Percentiles rank a stretch among this genome's conserved stretches.
phyloP scores from a whole-genome alignment of 371 early-diverging fungal species.

The Circinella minor region DNA sequence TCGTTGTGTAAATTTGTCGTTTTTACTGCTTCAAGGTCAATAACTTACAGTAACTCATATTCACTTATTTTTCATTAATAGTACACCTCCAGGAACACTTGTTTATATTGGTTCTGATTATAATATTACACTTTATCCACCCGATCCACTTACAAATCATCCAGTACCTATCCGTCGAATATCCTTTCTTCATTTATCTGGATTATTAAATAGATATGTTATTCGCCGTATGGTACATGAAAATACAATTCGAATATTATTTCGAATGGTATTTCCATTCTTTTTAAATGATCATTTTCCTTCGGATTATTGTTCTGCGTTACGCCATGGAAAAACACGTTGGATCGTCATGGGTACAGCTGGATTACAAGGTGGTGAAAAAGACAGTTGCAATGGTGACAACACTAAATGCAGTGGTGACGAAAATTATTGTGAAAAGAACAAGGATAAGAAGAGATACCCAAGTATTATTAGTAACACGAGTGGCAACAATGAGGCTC shows the following conservation, averaged over 20 bases:
- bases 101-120: slow-evolving; percentile 58
- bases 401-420: neutral
- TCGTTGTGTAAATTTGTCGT: neutral
- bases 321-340: slow-evolving; percentile 44
- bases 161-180: slow-evolving; percentile 53
- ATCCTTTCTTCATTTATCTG: slow-evolving; percentile 60
- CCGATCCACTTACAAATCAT: slow-evolving; percentile 36
- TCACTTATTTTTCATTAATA: slow-evolving; percentile 14
- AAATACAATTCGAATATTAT: slow-evolving; percentile 48
- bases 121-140: slow-evolving; percentile 51
- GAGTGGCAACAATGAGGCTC: neutral
- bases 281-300: slow-evolving; percentile 66
- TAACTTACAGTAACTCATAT: too few species aligned
- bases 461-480: neutral
- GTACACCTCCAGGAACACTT: slow-evolving; percentile 59
- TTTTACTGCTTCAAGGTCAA: neutral
- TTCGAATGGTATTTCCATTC: slow-evolving; percentile 56
- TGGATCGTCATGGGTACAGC: slow-evolving; percentile 47
- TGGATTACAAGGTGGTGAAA: slow-evolving; percentile 32
- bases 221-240: slow-evolving; percentile 52
- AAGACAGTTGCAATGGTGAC: neutral
- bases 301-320: slow-evolving; percentile 52
- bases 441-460: neutral
- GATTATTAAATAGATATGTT: slow-evolving; percentile 49
- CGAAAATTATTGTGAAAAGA: neutral